Evolutionary conservation across 345 rosid species (phyloP).

Genomic region (Linum usitatissimum): DNA sequence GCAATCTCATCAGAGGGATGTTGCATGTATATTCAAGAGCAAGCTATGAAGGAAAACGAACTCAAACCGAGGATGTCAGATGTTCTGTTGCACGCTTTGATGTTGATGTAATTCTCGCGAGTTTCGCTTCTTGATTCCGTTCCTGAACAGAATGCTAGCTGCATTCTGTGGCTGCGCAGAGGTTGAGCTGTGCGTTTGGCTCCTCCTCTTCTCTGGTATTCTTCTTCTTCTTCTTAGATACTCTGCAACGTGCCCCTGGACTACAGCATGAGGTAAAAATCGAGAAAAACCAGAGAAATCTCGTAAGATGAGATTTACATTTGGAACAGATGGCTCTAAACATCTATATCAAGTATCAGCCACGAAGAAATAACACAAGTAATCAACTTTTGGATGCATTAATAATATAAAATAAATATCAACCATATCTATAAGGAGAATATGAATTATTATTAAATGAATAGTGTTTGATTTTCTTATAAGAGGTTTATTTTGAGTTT

Average conservation of each 20-base stretch:
- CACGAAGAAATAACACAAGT: neutral
- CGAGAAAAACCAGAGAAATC: neutral
- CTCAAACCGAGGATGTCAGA: neutral
- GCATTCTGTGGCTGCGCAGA: slow-evolving; percentile 16
- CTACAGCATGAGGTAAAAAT: slow-evolving; percentile 28
- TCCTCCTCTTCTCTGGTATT: slow-evolving; percentile 18
- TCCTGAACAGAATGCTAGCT: slow-evolving; percentile 50
- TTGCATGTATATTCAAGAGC: too few species aligned
- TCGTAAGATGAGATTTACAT: neutral
- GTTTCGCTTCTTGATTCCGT: slow-evolving; percentile 59
- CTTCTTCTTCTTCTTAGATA: slow-evolving; percentile 34
- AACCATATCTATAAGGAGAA: neutral
- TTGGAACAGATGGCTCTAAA: neutral
- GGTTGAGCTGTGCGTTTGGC: slow-evolving; percentile 16
- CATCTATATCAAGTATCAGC: neutral
- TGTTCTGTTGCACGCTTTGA: slow-evolving; percentile 17
- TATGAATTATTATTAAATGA: too few species aligned
- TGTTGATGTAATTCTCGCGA: slow-evolving; percentile 27
- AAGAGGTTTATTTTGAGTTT: too few species aligned
- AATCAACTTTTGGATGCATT: neutral
- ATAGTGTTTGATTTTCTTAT: too few species aligned
- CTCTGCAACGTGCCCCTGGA: slow-evolving; percentile 54
- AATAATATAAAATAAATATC: neutral
- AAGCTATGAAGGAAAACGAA: neutral
- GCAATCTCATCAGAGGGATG: too few species aligned